Base-by-base conservation (phyloP, 768 basidiomycete genomes). In the Macrocybe gigantea region DNA sequence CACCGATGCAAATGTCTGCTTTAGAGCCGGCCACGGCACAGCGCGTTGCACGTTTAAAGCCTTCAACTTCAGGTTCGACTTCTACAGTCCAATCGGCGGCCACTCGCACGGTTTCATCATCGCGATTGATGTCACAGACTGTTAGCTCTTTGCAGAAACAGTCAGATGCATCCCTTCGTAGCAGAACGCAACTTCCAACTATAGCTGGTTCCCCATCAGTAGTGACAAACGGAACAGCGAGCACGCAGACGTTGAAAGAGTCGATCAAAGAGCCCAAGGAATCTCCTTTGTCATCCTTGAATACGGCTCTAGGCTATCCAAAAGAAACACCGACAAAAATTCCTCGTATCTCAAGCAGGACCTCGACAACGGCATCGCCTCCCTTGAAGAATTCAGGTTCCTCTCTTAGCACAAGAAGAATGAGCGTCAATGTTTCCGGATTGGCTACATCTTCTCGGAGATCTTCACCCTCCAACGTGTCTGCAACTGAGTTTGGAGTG, bases 191-290 rank as follows among this genome's bases (percentile, higher is more conserved):
- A 55, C 69, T 95, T 7, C 93, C 92, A 7, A 93, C 93, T 8
- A 95, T 95, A 48, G 91, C 93, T 31, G 93, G 93, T 32, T 94
- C 93, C 3, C 93, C 93, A 4, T 94, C 93, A 9, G 87, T 92
- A 41, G 86, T 83, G 41, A 80, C 79, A 31, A 73, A 71, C 10
- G 77, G 73, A 38, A 69, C 70, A 10, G 73, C 72, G 45, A 67
- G 64, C 47, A 66, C 69, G 40, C 74, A 74, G 53, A 71, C 64
- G 30, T 57, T 68, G 32, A 82, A 79, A 59, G 83, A 85, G 32
- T 22, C 22, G 4, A 57, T 63, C 7, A 79, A 75, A 12, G 42
- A 44, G 35, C 22, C 22, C 22, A 22, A 22, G 55, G 84, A 85
- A 48, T 74, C 67, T 7, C 78, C 78, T 7, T 72, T 74, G n/a